These are phyloP conservation scores for Hysterangium stoloniferum DNA, from an alignment of 768 basidiomycete species.

Conservation along the genomic window DNA sequence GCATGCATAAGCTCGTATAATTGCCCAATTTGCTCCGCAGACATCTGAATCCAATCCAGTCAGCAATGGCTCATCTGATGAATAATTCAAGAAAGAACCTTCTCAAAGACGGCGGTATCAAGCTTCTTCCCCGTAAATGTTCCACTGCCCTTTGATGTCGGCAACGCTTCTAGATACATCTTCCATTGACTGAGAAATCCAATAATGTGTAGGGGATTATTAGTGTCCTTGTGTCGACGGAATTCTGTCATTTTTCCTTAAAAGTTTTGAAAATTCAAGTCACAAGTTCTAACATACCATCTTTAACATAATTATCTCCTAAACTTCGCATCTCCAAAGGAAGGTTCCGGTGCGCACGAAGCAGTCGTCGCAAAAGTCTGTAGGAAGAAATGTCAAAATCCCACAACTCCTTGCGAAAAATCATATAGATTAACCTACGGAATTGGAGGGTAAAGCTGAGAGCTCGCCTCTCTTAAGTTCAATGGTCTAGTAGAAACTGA, in stretches of 20 bases:
- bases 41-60: slow-evolving; percentile 50
- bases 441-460: slow-evolving; percentile 70
- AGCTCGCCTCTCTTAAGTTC: slow-evolving; percentile 53
- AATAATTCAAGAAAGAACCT: slow-evolving; percentile 37
- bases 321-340: slow-evolving; percentile 75
- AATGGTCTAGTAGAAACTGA: slow-evolving; percentile 51
- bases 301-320: slow-evolving; percentile 81
- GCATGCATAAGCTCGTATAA: slow-evolving; percentile 92
- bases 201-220: slow-evolving; percentile 87
- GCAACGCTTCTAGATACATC: slow-evolving; percentile 72
- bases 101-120: slow-evolving; percentile 66
- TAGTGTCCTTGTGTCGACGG: slow-evolving; percentile 65
- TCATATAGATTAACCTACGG: slow-evolving; percentile 44
- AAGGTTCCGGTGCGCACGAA: slow-evolving; percentile 71
- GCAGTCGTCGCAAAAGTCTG: slow-evolving; percentile 74
- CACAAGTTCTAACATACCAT: slow-evolving; percentile 36
- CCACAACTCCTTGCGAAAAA: not conserved
- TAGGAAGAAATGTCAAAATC: not conserved
- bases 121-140: slow-evolving; percentile 58
- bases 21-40: slow-evolving; percentile 84
- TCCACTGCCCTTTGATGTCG: slow-evolving; percentile 31
- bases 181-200: slow-evolving; percentile 97
- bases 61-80: slow-evolving; percentile 4
- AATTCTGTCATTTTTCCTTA: slow-evolving; percentile 53
- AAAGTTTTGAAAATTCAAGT: not conserved